These are phyloP conservation scores for Orobanche coerulescens DNA, from an alignment of 257 asterid genomes.

Conservation along the genomic window DNA sequence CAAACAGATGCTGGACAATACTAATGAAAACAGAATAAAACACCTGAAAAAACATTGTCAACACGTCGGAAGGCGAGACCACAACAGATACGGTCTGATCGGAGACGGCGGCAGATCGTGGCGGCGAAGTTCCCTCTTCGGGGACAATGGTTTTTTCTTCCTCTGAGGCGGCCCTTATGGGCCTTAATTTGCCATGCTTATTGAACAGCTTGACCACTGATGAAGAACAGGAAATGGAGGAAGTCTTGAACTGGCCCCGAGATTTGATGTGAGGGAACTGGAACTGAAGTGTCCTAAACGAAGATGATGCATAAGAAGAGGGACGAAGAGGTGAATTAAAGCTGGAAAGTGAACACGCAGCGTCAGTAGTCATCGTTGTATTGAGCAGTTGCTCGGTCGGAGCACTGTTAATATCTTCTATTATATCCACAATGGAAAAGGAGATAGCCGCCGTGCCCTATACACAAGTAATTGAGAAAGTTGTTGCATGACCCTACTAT, in stretches of 20 bases:
- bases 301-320: conserved; percentile 13
- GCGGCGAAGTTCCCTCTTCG: conserved; percentile 25
- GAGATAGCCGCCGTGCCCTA: too few relatives aligned
- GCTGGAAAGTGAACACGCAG: conserved; percentile 26
- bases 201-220: conserved; percentile 17
- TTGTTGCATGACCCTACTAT: too few relatives aligned
- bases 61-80: conserved; percentile 66
- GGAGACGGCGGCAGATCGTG: conserved; percentile 23
- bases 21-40: conserved; percentile 8
- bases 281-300: neutral
- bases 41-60: conserved; percentile 76
- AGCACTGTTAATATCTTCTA: neutral
- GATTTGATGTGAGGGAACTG: conserved; percentile 15
- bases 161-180: conserved; percentile 33
- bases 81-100: conserved; percentile 69
- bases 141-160: conserved; percentile 34
- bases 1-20: conserved; percentile 17
- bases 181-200: conserved; percentile 17
- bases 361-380: conserved; percentile 38
- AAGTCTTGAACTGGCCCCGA: conserved; percentile 11
- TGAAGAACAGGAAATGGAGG: conserved; percentile 20
- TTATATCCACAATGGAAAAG: conserved; percentile 18
- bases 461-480: too few relatives aligned
- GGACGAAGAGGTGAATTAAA: conserved; percentile 12
- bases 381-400: neutral